Evolutionary conservation across 2,329 filamentous ascomycete species (phyloP).

Genomic region (Xylaria sp.): DNA sequence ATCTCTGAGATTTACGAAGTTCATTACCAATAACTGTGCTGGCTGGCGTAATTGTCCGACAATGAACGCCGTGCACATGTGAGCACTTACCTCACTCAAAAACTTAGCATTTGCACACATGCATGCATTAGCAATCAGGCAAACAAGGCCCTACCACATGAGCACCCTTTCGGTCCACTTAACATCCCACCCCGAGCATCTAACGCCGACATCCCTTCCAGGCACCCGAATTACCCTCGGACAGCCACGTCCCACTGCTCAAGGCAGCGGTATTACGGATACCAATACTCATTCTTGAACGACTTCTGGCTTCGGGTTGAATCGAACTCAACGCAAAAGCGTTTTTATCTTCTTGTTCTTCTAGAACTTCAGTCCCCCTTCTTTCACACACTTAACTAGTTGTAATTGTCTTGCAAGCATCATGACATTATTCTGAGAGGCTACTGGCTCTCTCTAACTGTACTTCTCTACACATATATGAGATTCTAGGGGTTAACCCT

Average conservation of each 20-base stretch:
- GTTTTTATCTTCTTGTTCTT: constrained; percentile 8
- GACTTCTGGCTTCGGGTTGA: neutral
- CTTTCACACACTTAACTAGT: neutral
- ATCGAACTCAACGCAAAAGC: neutral
- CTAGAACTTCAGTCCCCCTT: neutral
- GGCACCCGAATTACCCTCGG: constrained; percentile 38
- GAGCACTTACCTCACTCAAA: neutral
- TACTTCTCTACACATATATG: neutral
- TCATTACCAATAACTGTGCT: constrained; percentile 1
- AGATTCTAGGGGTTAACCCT: neutral
- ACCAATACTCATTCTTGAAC: neutral
- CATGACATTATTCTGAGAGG: constrained; percentile 18
- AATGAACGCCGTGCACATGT: neutral
- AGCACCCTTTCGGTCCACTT: constrained; percentile 15
- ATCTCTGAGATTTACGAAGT: neutral
- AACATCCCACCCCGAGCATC: neutral
- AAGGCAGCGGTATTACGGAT: constrained; percentile 37
- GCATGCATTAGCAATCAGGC: neutral
- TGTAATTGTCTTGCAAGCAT: constrained; percentile 10
- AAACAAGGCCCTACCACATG: neutral
- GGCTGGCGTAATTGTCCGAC: neutral
- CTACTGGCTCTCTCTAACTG: neutral
- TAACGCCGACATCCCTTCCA: constrained; percentile 27
- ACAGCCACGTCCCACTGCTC: constrained; percentile 23
- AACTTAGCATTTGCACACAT: neutral